Evolutionary conservation across 2,329 filamentous ascomycete genomes (phyloP).

Genomic region (Hypomyces perniciosus): DNA sequence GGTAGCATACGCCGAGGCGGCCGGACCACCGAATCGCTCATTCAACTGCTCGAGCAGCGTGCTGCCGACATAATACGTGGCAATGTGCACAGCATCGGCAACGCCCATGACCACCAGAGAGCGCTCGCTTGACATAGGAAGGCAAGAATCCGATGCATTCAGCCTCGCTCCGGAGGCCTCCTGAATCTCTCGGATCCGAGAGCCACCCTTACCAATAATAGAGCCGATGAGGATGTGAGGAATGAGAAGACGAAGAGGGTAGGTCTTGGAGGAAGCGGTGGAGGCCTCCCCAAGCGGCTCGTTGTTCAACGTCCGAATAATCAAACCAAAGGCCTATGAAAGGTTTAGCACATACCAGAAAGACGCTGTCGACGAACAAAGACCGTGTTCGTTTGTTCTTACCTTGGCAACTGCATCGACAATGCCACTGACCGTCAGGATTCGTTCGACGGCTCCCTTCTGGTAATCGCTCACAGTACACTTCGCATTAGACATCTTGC

Average conservation of each 20-base stretch:
- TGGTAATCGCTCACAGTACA: constrained; percentile 99
- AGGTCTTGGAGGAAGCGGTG: constrained; percentile 91
- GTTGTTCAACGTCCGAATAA: constrained; percentile 97
- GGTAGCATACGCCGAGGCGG: constrained; percentile 95
- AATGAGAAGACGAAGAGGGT: constrained; percentile 89
- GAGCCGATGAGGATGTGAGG: constrained; percentile 97
- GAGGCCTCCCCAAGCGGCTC: constrained; percentile 85
- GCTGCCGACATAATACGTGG: constrained; percentile 96
- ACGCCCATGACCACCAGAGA: constrained; percentile 98
- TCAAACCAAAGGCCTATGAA: constrained; percentile 82
- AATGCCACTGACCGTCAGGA: constrained; percentile 91
- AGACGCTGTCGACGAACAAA: neutral
- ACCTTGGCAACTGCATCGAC: constrained; percentile 97
- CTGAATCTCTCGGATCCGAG: constrained; percentile 95
- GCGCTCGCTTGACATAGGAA: constrained; percentile 91
- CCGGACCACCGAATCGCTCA: constrained; percentile 90
- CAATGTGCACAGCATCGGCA: constrained; percentile 96
- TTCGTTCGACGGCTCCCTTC: constrained; percentile 93
- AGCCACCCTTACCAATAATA: constrained; percentile 95
- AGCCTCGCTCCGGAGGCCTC: constrained; percentile 93
- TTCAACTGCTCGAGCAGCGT: constrained; percentile 97
- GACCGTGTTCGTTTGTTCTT: constrained; percentile 22
- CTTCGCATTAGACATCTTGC: constrained; percentile 90
- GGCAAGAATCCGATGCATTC: constrained; percentile 91
- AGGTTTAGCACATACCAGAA: neutral